phyloP scores from a whole-genome alignment of 1,284 basidiomycete species.

The Xerocomus nothofagi region DNA sequence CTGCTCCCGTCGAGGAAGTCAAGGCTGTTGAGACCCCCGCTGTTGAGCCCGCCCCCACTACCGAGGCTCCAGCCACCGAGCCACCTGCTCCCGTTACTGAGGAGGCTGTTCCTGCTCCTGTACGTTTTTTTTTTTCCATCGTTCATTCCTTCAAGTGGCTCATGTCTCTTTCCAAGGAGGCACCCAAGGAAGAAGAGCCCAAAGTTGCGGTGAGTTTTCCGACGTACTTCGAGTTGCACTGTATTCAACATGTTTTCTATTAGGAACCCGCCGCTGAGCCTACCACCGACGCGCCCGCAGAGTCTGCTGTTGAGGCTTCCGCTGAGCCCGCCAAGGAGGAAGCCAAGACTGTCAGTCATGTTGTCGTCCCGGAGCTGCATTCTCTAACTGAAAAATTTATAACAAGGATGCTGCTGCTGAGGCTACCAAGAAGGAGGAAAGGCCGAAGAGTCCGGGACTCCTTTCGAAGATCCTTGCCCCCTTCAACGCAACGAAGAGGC shows the following conservation, averaged over 20 bases:
- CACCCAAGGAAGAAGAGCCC: conserved; percentile 49
- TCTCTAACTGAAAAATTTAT: not conserved
- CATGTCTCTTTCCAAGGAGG: conserved; percentile 41
- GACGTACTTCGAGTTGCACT: not conserved
- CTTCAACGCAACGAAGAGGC: conserved; percentile 51
- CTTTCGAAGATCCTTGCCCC: conserved; percentile 71
- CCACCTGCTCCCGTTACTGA: conserved; percentile 36
- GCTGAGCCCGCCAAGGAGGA: conserved; percentile 54
- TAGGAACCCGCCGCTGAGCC: conserved; percentile 39
- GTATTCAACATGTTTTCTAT: not conserved
- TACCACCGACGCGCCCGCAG: conserved; percentile 40
- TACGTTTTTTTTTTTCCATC: conserved; percentile 17
- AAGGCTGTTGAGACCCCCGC: conserved; percentile 48
- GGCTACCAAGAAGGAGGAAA: conserved; percentile 63
- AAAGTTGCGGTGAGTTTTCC: conserved; percentile 42
- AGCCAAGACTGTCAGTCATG: conserved; percentile 52
- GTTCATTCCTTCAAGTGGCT: conserved; percentile 1
- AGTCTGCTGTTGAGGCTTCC: conserved; percentile 36
- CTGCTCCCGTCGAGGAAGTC: conserved; percentile 51
- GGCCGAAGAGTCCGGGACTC: conserved; percentile 74
- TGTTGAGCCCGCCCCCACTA: conserved; percentile 38
- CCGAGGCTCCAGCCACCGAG: conserved; percentile 37
- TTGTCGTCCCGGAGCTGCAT: not conserved
- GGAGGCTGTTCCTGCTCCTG: conserved; percentile 30
- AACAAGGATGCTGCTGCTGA: conserved; percentile 44